phyloP scores from a whole-genome alignment of 345 rosid species.

The Eutrema yunnanense region DNA sequence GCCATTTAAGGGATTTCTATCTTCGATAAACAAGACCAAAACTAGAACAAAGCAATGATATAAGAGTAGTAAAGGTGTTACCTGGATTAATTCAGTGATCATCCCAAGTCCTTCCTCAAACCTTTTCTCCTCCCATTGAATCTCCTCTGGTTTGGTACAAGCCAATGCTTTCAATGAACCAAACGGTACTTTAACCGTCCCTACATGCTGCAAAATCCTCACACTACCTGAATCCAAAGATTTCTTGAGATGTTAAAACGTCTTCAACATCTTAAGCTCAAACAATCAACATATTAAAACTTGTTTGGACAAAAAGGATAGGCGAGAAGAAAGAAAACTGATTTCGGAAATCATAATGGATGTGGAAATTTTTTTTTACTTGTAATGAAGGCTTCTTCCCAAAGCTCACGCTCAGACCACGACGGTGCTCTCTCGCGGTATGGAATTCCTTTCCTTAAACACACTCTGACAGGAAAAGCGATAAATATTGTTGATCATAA shows the following conservation, averaged over 20 bases:
- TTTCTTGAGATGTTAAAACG: neutral
- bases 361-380: conserved; percentile 30
- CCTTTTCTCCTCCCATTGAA: conserved; percentile 57
- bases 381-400: conserved; percentile 79
- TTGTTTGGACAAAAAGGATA: neutral
- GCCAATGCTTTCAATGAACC: conserved; percentile 36
- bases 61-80: conserved; percentile 12
- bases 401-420: conserved; percentile 48
- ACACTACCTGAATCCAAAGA: conserved; percentile 47
- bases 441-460: conserved; percentile 58
- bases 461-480: conserved; percentile 33
- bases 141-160: conserved; percentile 37
- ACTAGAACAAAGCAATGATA: neutral
- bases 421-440: conserved; percentile 56
- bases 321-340: neutral
- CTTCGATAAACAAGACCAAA: neutral
- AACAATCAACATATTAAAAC: neutral
- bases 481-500: neutral
- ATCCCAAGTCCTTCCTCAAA: conserved; percentile 52
- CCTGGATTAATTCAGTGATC: conserved; percentile 58
- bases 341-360: neutral
- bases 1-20: neutral
- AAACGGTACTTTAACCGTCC: conserved; percentile 44
- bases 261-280: neutral
- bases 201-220: conserved; percentile 74